Evolutionary conservation across 192 early-diverging fungal genomes (phyloP), one percentile per base, ranked within the genome.

Genomic region (Mortierella claussenii): DNA sequence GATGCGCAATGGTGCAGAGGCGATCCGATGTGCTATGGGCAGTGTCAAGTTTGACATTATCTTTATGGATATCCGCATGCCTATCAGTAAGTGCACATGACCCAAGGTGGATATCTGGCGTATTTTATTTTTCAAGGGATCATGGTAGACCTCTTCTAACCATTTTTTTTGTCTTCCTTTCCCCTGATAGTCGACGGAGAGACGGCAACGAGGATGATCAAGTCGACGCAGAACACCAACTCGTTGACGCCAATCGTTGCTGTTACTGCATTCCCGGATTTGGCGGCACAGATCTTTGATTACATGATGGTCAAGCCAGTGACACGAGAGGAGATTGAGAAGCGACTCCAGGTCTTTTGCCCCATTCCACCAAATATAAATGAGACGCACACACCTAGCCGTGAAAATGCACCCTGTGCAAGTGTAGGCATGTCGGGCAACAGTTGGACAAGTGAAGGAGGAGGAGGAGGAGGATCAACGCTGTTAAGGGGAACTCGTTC

Each of bases 61-160:
- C 51, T 97, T 98, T 64, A 94, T 96, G 93, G 94, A 95, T 59
- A 89, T 93, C 17, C 85, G 90, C 11, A 96, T 97, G 92, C 95
- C 95, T n/a, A 92, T 96, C 36, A 84, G 92, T 95, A 91, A 85
- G 87, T 84, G n/a, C n/a, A n/a, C n/a, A n/a, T n/a, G n/a, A n/a
- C n/a, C n/a, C n/a, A n/a, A n/a, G n/a, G n/a, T n/a, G n/a, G n/a
- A n/a, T n/a, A n/a, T n/a, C n/a, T n/a, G n/a, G n/a, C n/a, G n/a
- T n/a, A n/a, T n/a, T n/a, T n/a, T n/a, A n/a, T n/a, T n/a, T n/a
- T n/a, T n/a, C n/a, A n/a, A n/a, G n/a, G n/a, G n/a, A n/a, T n/a
- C n/a, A n/a, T n/a, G n/a, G n/a, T n/a, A n/a, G n/a, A n/a, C n/a
- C n/a, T n/a, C n/a, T n/a, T n/a, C n/a, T n/a, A n/a, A n/a, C n/a